Evolutionary conservation across 805 yeast genomes (phyloP), one percentile per base, ranked within the genome.

Genomic region (Kuraishia molischiana): DNA sequence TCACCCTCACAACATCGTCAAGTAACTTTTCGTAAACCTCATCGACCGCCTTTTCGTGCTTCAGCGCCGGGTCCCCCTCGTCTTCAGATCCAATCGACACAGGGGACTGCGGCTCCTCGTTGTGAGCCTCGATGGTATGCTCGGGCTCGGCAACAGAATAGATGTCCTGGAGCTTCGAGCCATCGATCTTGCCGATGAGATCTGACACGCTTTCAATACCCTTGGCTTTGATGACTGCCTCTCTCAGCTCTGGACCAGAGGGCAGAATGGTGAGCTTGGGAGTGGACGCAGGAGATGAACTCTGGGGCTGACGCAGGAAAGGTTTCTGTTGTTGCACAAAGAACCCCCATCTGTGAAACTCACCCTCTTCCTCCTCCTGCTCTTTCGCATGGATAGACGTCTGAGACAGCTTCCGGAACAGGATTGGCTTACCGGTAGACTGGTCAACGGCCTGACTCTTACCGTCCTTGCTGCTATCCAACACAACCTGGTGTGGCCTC

Each of bases 351-450:
- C 82, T 77, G 56, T 85, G 95, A 45, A 86, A 70, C 51, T 84
- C 95, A 49, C 96, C 97, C 63, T 87, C 97, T 54, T 87, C 97
- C 43, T 78, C 79, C 53, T 86, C 95, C 56, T 83, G 85, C 44
- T 72, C 74, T 54, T 75, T 79, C 13, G 87, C 85, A 50, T 82
- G 77, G 9, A 72, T 48, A 8, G 84, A 70, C 1, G 83, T 78
- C 44, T 74, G 81, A 0, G 85, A 77, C 4, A 73, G 61, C 4
- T 79, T 74, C 46, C 80, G 67, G 58, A 77, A 69, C 43, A 80
- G 59, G 17, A 82, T 77, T 2, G 89, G 85, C 45, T 77, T 64
- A 34, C 92, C 92, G 0, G 90, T 82, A 20, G 69, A 61, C 41
- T 74, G 67, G 59, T 83, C 90, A 36, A 81, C 67, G 1, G 84